phyloP scores from a whole-genome alignment of 2,329 filamentous ascomycete genomes.

The Pseudogymnoascus sp. region DNA sequence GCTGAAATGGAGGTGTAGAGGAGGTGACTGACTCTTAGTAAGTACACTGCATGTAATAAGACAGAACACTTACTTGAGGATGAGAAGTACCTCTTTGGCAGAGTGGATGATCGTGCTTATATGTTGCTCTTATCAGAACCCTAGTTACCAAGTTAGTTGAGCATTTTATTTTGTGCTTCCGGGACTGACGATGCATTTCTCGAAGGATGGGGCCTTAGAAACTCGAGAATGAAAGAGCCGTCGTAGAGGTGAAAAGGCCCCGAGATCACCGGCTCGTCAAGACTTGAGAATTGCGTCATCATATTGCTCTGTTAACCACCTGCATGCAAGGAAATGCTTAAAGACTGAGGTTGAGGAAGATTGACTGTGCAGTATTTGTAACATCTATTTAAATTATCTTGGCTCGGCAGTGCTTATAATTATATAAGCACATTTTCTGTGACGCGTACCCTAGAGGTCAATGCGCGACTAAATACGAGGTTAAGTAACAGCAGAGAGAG shows the following conservation, averaged over 20 bases:
- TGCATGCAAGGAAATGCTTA: background rate
- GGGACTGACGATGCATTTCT: conserved; percentile 4
- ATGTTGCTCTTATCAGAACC: conserved; percentile 4
- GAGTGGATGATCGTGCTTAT: background rate
- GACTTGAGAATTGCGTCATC: background rate
- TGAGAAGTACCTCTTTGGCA: background rate
- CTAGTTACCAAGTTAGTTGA: background rate
- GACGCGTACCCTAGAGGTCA: background rate
- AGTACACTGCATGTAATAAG: background rate
- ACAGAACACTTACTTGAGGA: background rate
- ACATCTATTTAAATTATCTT: background rate
- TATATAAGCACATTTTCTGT: background rate
- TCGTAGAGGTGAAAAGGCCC: conserved; percentile 1
- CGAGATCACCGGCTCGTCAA: background rate
- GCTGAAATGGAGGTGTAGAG: conserved; percentile 3
- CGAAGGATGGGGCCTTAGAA: conserved; percentile 4
- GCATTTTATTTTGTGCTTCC: background rate
- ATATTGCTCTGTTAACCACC: background rate
- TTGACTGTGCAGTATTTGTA: background rate
- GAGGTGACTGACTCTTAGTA: background rate
- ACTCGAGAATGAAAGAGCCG: conserved; percentile 1
- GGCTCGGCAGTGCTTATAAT: background rate
- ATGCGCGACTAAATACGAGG: background rate
- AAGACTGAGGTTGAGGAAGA: background rate
- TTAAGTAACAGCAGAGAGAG: background rate